A percentile compares a stretch with the other conserved stretches of the same genome.
Conservation (phyloP, 192 early-diverging fungal genomes). For the Gigaspora rosea region DNA sequence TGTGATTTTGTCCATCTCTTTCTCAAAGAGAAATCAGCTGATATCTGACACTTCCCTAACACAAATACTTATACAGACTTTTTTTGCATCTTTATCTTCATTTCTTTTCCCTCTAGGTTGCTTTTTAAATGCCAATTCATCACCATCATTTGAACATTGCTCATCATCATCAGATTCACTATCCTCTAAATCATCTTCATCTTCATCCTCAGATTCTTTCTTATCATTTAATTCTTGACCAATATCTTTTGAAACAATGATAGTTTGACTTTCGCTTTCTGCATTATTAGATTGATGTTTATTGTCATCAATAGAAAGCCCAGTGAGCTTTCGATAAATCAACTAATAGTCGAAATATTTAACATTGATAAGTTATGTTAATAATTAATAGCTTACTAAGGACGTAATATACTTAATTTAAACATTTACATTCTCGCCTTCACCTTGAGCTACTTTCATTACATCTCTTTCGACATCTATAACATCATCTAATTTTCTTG, state of each 20-base stretch:
- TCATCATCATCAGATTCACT: constrained; percentile 30
- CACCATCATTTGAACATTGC: constrained; percentile 44
- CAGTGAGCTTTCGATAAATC: constrained; percentile 61
- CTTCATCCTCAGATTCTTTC: constrained; percentile 38
- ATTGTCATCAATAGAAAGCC: constrained; percentile 20
- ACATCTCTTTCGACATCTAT: constrained; percentile 85
- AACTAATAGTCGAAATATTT: constrained; percentile 36
- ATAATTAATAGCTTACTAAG: not conserved
- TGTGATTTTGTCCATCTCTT: no score
- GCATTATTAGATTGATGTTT: not conserved
- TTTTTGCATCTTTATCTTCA: constrained; percentile 89
- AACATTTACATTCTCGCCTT: constrained; percentile 60
- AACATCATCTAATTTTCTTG: constrained; percentile 88
- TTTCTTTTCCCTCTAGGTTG: constrained; percentile 68
- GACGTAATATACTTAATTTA: constrained; percentile 24
- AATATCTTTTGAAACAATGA: constrained; percentile 31
- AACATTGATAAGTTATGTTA: not conserved
- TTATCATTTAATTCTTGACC: constrained; percentile 42
- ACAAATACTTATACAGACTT: constrained; percentile 39
- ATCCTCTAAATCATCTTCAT: constrained; percentile 45
- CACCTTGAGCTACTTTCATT: constrained; percentile 69
- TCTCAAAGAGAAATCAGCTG: no score
- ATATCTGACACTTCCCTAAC: not conserved
- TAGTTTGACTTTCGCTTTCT: not conserved
- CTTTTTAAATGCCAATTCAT: constrained; percentile 39